Base-by-base conservation (phyloP, 768 basidiomycete species). In the Suillus fuscotomentosus region DNA sequence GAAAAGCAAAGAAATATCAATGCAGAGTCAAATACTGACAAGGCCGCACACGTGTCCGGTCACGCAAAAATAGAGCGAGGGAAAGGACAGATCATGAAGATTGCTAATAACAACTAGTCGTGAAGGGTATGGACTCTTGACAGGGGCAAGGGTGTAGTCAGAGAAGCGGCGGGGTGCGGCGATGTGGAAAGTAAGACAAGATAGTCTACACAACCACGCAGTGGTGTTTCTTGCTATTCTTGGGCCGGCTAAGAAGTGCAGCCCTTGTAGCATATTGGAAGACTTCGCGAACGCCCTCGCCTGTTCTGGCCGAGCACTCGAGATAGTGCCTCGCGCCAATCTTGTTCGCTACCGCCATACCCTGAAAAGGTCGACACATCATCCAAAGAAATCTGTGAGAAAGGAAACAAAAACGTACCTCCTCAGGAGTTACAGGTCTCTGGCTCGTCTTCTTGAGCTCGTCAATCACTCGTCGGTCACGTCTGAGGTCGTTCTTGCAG, bases 401-500 rank as follows among this genome's bases (percentile, higher is more conserved):
- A 42, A 42, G 17, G 3, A 27, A 59, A 20, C 10, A 11, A 27
- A 7, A 2, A 74, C 83, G 64, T 66, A 91, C 95, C 88, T 97
- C 94, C 78, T 95, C 92, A 60, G 92, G 89, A 41, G 94, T 92
- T 41, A 99, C 96, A 57, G 97, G 96, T 76, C 94, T 83, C 82
- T 98, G 97, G 75, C 87, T 91, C 65, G 94, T 95, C 88, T 93
- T 93, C 76, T 91, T 85, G 67, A 99, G 87, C 80, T 97, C 95
- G 66, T 97, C 95, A 61, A 97, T 91, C 57, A 96, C 95, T 75
- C 94, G 87, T 39, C 87, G 86, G 80, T 99, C 97, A 72, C 92
- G 89, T 78, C 97, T 84, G 66, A 99, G 86, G 80, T 99, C 97
- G 85, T 96, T 98, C 89, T 99, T 99, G 87, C 94, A 97, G 17